A percentile compares a stretch with the other conserved stretches of the same genome.
phyloP scores from a whole-genome alignment of 23 red algal species.

The Gracilaria gracilis region DNA sequence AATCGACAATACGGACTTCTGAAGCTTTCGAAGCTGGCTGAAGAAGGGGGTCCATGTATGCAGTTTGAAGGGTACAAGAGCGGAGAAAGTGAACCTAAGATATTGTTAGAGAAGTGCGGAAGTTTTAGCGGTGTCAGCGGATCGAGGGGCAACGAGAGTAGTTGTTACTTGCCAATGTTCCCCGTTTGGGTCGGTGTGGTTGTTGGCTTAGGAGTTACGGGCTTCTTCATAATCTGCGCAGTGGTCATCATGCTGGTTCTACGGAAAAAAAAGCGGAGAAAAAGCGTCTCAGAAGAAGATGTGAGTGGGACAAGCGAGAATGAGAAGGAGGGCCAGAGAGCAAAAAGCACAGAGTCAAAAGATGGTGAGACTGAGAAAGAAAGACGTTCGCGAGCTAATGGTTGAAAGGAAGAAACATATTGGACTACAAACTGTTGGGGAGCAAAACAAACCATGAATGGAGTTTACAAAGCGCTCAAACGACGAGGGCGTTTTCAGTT shows the following conservation, averaged over 20 bases:
- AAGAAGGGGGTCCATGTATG: constrained; percentile 46
- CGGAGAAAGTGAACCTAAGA: background rate
- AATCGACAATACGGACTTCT: constrained; percentile 63
- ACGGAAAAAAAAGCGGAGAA: background rate
- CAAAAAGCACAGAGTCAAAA: background rate
- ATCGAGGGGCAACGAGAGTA: constrained; percentile 6
- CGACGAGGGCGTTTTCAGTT: constrained; percentile 44
- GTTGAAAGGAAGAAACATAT: no score
- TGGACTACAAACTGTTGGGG: background rate
- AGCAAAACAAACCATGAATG: background rate
- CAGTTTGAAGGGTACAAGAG: constrained; percentile 40
- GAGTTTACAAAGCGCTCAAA: constrained; percentile 40
- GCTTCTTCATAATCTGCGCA: background rate
- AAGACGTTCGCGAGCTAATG: background rate
- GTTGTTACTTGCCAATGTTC: constrained; percentile 21
- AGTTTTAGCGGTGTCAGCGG: constrained; percentile 38
- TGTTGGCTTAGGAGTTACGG: background rate
- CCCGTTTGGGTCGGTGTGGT: constrained; percentile 38
- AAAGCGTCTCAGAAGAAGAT: background rate
- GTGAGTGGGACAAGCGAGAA: background rate
- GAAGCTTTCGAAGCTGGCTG: constrained; percentile 41
- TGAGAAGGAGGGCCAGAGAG: background rate
- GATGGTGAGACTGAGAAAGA: background rate
- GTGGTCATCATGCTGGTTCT: background rate
- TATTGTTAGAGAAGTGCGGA: constrained; percentile 54